These are phyloP conservation scores for Aspergillus sp. DNA, from an alignment of 2,329 filamentous ascomycete genomes.

Conservation along the genomic window DNA sequence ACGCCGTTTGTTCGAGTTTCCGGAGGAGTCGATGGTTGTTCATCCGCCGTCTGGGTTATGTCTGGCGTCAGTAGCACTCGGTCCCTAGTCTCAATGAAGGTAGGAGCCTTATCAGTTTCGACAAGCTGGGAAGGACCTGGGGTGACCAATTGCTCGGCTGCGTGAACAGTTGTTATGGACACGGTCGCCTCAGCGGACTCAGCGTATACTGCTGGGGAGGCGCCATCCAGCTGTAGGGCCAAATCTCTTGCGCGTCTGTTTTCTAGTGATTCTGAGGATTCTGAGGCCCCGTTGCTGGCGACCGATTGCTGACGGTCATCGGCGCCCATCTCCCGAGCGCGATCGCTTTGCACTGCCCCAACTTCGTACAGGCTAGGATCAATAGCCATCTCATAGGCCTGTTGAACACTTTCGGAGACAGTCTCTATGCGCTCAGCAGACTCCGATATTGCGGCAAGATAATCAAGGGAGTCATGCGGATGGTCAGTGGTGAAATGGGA, in stretches of 20 bases:
- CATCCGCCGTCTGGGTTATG: conserved; percentile 15
- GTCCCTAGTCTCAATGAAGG: not conserved
- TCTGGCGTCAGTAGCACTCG: conserved; percentile 21
- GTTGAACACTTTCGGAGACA: not conserved
- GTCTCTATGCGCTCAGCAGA: conserved; percentile 16
- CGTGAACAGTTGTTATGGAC: not conserved
- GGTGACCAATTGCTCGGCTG: conserved; percentile 25
- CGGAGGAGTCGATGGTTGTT: not conserved
- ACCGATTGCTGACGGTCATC: not conserved
- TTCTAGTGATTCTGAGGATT: not conserved
- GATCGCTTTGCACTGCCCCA: not conserved
- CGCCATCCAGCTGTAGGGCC: conserved; percentile 24
- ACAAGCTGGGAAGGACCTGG: conserved; percentile 31
- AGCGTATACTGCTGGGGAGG: conserved; percentile 8
- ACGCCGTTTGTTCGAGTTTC: not conserved
- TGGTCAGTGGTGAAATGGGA: not conserved
- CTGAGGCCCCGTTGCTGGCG: not conserved
- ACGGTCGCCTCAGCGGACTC: not conserved
- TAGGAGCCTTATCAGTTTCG: not conserved
- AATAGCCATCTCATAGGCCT: conserved; percentile 9
- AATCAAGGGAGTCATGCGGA: conserved; percentile 22
- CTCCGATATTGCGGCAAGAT: conserved; percentile 21
- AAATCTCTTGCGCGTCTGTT: conserved; percentile 4
- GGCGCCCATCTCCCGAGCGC: not conserved
- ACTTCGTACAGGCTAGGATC: conserved; percentile 19